Conservation (phyloP, 2,329 filamentous ascomycete species). For the Myriosclerotinia duriaeana region DNA sequence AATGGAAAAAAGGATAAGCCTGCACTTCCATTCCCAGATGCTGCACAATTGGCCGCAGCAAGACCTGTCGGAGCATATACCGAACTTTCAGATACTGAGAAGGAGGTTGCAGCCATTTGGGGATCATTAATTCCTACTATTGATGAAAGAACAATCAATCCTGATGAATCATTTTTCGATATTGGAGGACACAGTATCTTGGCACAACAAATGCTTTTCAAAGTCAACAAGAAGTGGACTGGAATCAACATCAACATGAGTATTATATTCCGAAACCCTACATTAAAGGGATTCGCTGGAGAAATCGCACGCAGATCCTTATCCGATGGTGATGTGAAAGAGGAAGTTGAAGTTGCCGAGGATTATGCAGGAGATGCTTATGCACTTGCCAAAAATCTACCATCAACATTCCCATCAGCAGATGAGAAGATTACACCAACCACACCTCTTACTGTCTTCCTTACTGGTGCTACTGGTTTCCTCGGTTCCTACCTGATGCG, state of each 20-base stretch:
- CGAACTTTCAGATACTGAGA: slow-evolving; percentile 57
- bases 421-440: slow-evolving; percentile 37
- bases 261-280: slow-evolving; percentile 67
- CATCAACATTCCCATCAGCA: slow-evolving; percentile 43
- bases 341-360: slow-evolving; percentile 47
- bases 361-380: slow-evolving; percentile 50
- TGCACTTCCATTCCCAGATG: slow-evolving; percentile 77
- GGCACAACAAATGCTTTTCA: slow-evolving; percentile 76
- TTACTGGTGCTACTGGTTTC: slow-evolving; percentile 91
- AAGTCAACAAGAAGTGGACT: slow-evolving; percentile 60
- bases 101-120: slow-evolving; percentile 70
- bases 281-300: slow-evolving; percentile 50
- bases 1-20: slow-evolving; percentile 83
- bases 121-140: slow-evolving; percentile 65
- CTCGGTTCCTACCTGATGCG: slow-evolving; percentile 76
- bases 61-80: slow-evolving; percentile 48
- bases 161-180: slow-evolving; percentile 71
- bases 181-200: slow-evolving; percentile 78
- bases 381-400: slow-evolving; percentile 42
- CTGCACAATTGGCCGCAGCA: slow-evolving; percentile 61
- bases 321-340: slow-evolving; percentile 32
- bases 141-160: slow-evolving; percentile 65
- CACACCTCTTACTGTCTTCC: slow-evolving; percentile 61
- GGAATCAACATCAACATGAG: slow-evolving; percentile 68
- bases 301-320: slow-evolving; percentile 52